Base-by-base conservation (phyloP, 768 basidiomycete species). In the Leccinum arenicola region DNA sequence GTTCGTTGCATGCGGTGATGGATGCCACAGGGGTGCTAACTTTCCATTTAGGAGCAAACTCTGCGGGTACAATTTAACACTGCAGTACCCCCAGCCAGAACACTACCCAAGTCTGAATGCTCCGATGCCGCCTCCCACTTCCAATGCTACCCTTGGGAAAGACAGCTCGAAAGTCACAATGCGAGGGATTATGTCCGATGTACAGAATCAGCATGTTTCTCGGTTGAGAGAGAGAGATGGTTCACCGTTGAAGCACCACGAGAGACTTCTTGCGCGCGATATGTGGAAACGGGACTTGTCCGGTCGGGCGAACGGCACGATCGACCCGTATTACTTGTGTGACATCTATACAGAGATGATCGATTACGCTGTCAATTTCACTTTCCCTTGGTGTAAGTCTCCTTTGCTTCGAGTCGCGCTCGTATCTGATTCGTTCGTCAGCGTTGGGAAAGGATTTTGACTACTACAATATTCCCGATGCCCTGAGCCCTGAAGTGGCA, bases 11-110 rank as follows among this genome's bases (percentile, higher is more conserved):
- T 6, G 8, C 3, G 21, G 19, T n/a, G 27, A 7, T 25, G 45
- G 48, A 11, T 14, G 29, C 36, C 50, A 9, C 21, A 33, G 12
- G 12, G 23, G 23, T 59, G 31, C 49, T 64, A 6, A 52, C 48
- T 57, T 23, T 54, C 31, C 17, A 23, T 40, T 29, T 61, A 89
- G 87, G 69, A 74, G 77, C 33, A 76, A 81, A 40, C 74, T 88
- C n/a, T 91, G 89, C 61, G 82, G 82, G 11, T 87, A 80, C 65
- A 79, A 89, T 66, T 67, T 90, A 25, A 84, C 83, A 67, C 73
- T 91, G 11, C 82, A 86, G 19, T 90, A 89, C 61, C 88, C 88
- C 1, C 85, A 89, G 65, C 74, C 76, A 29, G 78, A 74, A 12
- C 69, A 75, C 50, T 79, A 88, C 52, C 83, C 85, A 12, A 62